Conservation (phyloP, 352 stramenopile genomes). For the Plasmopara muralis region DNA sequence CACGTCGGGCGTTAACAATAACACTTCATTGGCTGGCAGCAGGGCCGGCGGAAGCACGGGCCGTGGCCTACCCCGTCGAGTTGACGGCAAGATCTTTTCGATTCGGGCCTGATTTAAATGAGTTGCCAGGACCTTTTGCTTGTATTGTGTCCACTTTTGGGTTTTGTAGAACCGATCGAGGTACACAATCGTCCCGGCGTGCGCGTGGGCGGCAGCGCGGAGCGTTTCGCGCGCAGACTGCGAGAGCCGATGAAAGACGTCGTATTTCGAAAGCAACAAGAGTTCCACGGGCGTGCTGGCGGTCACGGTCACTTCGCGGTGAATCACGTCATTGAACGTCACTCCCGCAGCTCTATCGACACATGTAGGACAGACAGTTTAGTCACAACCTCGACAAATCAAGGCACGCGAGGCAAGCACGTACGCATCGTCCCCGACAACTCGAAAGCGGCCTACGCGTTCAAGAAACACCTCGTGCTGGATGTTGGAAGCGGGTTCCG, state of each 20-base stretch:
- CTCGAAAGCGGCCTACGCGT: slow-evolving; percentile 47
- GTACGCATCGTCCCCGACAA: slow-evolving; percentile 69
- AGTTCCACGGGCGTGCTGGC: slow-evolving; percentile 64
- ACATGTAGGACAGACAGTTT: not conserved
- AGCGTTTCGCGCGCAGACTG: slow-evolving; percentile 47
- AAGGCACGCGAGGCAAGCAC: slow-evolving; percentile 5
- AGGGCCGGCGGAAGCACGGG: slow-evolving; percentile 13
- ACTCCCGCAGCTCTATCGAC: slow-evolving; percentile 39
- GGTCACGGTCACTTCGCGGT: slow-evolving; percentile 55
- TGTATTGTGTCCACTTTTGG: slow-evolving; percentile 55
- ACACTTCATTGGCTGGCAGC: slow-evolving; percentile 50
- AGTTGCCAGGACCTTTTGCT: slow-evolving; percentile 37
- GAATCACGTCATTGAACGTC: slow-evolving; percentile 62
- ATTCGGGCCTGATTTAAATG: slow-evolving; percentile 46
- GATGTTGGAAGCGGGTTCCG: slow-evolving; percentile 27
- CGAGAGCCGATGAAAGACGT: slow-evolving; percentile 69
- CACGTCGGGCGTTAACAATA: slow-evolving; percentile 32
- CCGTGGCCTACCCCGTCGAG: not conserved
- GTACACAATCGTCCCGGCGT: slow-evolving; percentile 50
- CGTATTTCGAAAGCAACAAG: slow-evolving; percentile 69
- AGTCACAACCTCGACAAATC: not conserved
- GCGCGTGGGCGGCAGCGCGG: slow-evolving; percentile 33
- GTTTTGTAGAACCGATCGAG: slow-evolving; percentile 68
- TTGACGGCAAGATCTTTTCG: slow-evolving; percentile 32
- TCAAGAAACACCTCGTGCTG: slow-evolving; percentile 46